Base-by-base conservation (phyloP, 1,284 basidiomycete genomes). In the Cryptococcus maquisensis region DNA sequence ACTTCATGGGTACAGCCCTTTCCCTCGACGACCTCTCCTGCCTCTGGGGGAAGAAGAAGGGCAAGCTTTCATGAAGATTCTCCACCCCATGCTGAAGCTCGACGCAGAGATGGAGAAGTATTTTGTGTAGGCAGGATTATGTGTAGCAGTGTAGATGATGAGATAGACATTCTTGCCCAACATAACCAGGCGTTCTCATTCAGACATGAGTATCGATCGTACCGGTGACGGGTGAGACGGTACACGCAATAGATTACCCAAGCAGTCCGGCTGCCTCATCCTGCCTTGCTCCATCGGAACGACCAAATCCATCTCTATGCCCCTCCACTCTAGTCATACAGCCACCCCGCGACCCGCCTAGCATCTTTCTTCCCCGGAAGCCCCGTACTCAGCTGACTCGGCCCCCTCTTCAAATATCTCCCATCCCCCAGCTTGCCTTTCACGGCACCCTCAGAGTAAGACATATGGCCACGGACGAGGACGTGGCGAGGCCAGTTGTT, bases 401-500 rank as follows among this genome's bases (percentile, higher is more conserved):
- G 16, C 42, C 21, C 16, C 43, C 60, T 23, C 45, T 56, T 62
- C 10, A 62, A 18, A 36, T 56, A 62, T 32, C 50, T 21, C 3
- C 60, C 60, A 6, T 52, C 41, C 24, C 45, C 26, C 7, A 39
- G 23, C n/a, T 32, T 42, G 21, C 49, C 55, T 41, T 44, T 7
- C 16, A 62, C 35, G 6, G 47, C 35, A 13, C 51, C 60, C 15
- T 54, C 52, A 16, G 41, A 42, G 15, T 51, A 62, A 8, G 52
- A 45, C 0, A 59, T 43, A 35, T 57, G 43, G 8, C 60, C 60
- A 13, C 53, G 32, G 18, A 53, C 23, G 16, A 62, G 24, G 16
- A 55, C 55, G 37, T 49, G 49, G 16, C 52, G 40, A 4, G 60
- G 60, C 60, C 60, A 62, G 48, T 62, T 56, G n/a, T 38, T 21